Percentiles rank a stretch among this genome's conserved stretches.
These are phyloP conservation scores for Arthroderma sp. DNA, from an alignment of 2,329 filamentous ascomycete species.

Conservation along the genomic window DNA sequence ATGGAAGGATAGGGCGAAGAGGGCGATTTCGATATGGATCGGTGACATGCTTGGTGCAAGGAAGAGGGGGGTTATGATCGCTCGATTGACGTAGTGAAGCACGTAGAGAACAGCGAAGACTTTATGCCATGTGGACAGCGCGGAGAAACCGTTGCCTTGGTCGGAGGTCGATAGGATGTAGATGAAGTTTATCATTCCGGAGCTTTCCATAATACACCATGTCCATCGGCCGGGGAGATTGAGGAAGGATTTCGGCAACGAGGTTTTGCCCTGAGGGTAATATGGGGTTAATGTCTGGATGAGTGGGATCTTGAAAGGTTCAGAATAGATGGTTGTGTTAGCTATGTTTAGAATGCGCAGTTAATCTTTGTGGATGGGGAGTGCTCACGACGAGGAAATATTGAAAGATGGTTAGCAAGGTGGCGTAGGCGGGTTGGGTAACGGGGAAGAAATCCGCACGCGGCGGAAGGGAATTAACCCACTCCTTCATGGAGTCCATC, in stretches of 20 bases:
- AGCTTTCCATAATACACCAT: slow-evolving; percentile 80
- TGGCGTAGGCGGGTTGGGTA: slow-evolving; percentile 29
- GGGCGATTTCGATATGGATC: slow-evolving; percentile 59
- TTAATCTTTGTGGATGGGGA: slow-evolving; percentile 18
- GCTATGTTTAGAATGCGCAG: neutral
- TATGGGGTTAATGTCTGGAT: slow-evolving; percentile 65
- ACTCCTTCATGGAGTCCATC: slow-evolving; percentile 16
- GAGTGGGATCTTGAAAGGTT: slow-evolving; percentile 54
- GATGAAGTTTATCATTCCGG: slow-evolving; percentile 62
- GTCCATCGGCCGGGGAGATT: slow-evolving; percentile 83
- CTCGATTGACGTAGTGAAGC: slow-evolving; percentile 84
- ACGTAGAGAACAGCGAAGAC: slow-evolving; percentile 40
- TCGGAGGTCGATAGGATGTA: slow-evolving; percentile 68
- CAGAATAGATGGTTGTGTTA: neutral
- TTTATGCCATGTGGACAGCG: slow-evolving; percentile 27
- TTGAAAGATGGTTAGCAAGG: slow-evolving; percentile 29
- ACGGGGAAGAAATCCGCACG: slow-evolving; percentile 23
- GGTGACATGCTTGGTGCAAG: slow-evolving; percentile 85
- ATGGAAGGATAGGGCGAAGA: slow-evolving; percentile 59
- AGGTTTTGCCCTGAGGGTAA: slow-evolving; percentile 92
- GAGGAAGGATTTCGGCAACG: slow-evolving; percentile 49
- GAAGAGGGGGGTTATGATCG: slow-evolving; percentile 66
- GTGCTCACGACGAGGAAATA: slow-evolving; percentile 35
- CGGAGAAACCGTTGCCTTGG: slow-evolving; percentile 24
- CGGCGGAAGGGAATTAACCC: slow-evolving; percentile 18